phyloP scores from a whole-genome alignment of 1,284 basidiomycete species.

The Boletus sp. region DNA sequence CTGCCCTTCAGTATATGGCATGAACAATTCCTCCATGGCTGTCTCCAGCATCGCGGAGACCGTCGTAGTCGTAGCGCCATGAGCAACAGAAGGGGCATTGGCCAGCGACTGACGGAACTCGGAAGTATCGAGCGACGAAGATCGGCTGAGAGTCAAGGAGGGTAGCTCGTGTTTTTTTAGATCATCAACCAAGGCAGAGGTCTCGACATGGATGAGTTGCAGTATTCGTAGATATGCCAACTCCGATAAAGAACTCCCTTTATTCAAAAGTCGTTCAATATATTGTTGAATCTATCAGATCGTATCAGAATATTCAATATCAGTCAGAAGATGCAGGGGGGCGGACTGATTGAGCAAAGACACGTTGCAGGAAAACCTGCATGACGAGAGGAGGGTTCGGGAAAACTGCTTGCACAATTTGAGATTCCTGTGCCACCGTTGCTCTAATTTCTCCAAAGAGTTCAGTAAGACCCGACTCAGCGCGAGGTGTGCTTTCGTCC shows the following conservation, averaged over 20 bases:
- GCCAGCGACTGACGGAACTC: conserved; percentile 58
- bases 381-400: conserved; percentile 96
- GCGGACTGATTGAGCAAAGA: conserved; percentile 94
- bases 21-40: conserved; percentile 94
- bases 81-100: conserved; percentile 40
- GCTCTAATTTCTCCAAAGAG: conserved; percentile 85
- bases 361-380: conserved; percentile 96
- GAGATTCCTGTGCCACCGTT: conserved; percentile 93
- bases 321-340: background rate
- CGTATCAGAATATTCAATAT: conserved; percentile 9
- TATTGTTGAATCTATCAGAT: conserved; percentile 86
- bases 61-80: conserved; percentile 41
- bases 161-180: conserved; percentile 89
- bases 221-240: conserved; percentile 90
- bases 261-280: conserved; percentile 80
- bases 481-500: conserved; percentile 72
- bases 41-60: conserved; percentile 88
- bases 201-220: conserved; percentile 82
- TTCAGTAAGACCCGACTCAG: conserved; percentile 75
- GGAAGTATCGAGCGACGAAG: conserved; percentile 50
- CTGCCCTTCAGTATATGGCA: conserved; percentile 89
- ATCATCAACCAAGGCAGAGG: conserved; percentile 82
- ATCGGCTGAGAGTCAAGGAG: conserved; percentile 51
- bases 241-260: conserved; percentile 73
- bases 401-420: conserved; percentile 98